Percentiles rank a stretch among this genome's conserved stretches.
These are phyloP conservation scores for Suhomyces sp. DNA, from an alignment of 805 yeast genomes.

Conservation along the genomic window DNA sequence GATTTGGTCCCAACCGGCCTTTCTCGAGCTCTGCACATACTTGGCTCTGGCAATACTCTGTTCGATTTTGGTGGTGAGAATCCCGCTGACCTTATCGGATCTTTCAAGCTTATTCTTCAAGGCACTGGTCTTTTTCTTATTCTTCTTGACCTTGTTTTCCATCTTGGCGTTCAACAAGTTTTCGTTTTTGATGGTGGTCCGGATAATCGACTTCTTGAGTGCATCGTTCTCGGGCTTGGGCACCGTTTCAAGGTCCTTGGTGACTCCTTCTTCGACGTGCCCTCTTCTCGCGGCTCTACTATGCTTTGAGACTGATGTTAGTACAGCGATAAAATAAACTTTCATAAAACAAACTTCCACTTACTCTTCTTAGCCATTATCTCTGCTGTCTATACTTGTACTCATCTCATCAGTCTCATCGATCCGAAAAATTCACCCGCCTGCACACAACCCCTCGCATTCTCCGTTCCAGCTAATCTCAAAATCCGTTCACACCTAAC, in stretches of 20 bases:
- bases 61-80: conserved; percentile 58
- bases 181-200: conserved; percentile 66
- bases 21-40: conserved; percentile 59
- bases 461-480: not conserved
- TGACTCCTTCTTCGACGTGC: conserved; percentile 43
- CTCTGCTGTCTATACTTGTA: not conserved
- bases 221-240: conserved; percentile 63
- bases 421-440: not conserved
- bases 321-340: conserved; percentile 1
- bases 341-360: conserved; percentile 8
- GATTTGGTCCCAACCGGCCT: conserved; percentile 70
- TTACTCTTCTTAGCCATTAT: conserved; percentile 41
- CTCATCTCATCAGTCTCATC: conserved; percentile 2
- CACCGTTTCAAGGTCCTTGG: conserved; percentile 44
- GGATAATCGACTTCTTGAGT: conserved; percentile 58
- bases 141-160: conserved; percentile 35
- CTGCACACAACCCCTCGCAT: not conserved
- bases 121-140: conserved; percentile 30
- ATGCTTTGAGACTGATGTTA: conserved; percentile 52
- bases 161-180: conserved; percentile 55
- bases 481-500: too few relatives aligned
- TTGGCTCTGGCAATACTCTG: conserved; percentile 64
- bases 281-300: conserved; percentile 80
- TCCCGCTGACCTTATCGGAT: conserved; percentile 51
- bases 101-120: conserved; percentile 42